These are phyloP conservation scores for Aureobasidium sp. DNA, from an alignment of 2,329 filamentous ascomycete species.

Conservation along the genomic window DNA sequence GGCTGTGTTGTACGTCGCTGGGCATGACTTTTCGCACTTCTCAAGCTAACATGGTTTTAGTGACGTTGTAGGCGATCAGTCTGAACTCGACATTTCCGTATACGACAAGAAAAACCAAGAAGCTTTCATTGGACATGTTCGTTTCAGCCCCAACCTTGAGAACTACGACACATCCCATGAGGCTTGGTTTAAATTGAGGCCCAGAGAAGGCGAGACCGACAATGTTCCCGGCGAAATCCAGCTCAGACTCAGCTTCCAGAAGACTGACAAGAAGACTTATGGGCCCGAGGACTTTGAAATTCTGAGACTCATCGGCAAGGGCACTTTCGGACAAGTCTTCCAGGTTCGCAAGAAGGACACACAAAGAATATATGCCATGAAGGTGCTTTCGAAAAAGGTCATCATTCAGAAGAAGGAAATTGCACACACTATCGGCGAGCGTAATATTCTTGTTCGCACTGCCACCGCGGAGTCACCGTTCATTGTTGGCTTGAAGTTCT, in stretches of 20 bases:
- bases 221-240: slow-evolving; percentile 79
- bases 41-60: slow-evolving; percentile 42
- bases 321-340: slow-evolving; percentile 97
- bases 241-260: slow-evolving; percentile 78
- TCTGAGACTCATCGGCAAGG: slow-evolving; percentile 92
- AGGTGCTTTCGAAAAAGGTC: slow-evolving; percentile 97
- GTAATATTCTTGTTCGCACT: slow-evolving; percentile 94
- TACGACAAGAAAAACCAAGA: slow-evolving; percentile 84
- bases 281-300: slow-evolving; percentile 96
- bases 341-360: slow-evolving; percentile 98
- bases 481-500: slow-evolving; percentile 96
- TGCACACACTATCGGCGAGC: slow-evolving; percentile 90
- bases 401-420: slow-evolving; percentile 99
- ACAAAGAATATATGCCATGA: slow-evolving; percentile 96
- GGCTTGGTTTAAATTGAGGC: slow-evolving; percentile 77
- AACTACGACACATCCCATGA: slow-evolving; percentile 64
- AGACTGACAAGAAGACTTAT: slow-evolving; percentile 81
- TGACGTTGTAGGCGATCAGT: slow-evolving; percentile 87
- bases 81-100: slow-evolving; percentile 84
- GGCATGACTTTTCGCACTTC: neutral
- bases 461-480: slow-evolving; percentile 94
- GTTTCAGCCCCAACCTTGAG: slow-evolving; percentile 66
- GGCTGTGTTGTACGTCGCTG: slow-evolving; percentile 73
- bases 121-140: slow-evolving; percentile 84
- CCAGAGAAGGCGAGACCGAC: slow-evolving; percentile 72